Evolutionary conservation across 164 flowering plant genomes (phyloP).

Genomic region (Aristolochia fimbriata): DNA sequence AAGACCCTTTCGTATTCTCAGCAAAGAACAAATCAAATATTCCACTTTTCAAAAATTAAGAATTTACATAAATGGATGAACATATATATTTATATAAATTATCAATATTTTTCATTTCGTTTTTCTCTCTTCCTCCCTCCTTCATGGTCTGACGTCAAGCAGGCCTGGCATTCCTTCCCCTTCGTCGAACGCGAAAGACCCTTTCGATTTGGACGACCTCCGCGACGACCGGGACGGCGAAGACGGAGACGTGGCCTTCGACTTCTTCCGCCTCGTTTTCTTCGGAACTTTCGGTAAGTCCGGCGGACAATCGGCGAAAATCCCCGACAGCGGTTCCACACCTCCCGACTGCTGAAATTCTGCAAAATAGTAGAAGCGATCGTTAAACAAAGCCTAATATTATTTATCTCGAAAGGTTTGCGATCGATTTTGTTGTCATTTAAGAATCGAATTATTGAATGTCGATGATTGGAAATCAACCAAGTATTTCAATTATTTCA

Average conservation of each 20-base stretch:
- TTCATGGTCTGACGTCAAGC: too few relatives aligned
- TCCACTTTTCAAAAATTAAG: too few relatives aligned
- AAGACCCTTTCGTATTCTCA: too few relatives aligned
- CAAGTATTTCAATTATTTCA: neutral
- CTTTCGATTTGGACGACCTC: conserved; percentile 10
- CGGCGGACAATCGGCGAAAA: conserved; percentile 12
- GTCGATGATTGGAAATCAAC: neutral
- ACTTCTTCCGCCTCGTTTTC: conserved; percentile 17
- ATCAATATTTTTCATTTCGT: too few relatives aligned
- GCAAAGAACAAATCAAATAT: too few relatives aligned
- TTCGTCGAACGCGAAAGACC: conserved; percentile 5
- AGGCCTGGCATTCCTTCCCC: neutral
- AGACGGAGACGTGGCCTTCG: conserved; percentile 11
- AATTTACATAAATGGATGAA: too few relatives aligned
- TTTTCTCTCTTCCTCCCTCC: too few relatives aligned
- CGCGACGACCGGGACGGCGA: conserved; percentile 9
- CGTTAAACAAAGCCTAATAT: too few relatives aligned
- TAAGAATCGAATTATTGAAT: too few relatives aligned
- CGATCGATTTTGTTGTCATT: too few relatives aligned
- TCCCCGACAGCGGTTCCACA: conserved; percentile 12
- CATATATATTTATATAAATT: too few relatives aligned
- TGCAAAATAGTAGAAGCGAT: conserved; percentile 5
- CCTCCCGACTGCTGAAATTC: conserved; percentile 24
- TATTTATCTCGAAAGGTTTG: too few relatives aligned
- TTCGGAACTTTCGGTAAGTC: conserved; percentile 17